Conservation (phyloP, 805 yeast genomes). For the Yamadazyma takamatsuzukensis region DNA sequence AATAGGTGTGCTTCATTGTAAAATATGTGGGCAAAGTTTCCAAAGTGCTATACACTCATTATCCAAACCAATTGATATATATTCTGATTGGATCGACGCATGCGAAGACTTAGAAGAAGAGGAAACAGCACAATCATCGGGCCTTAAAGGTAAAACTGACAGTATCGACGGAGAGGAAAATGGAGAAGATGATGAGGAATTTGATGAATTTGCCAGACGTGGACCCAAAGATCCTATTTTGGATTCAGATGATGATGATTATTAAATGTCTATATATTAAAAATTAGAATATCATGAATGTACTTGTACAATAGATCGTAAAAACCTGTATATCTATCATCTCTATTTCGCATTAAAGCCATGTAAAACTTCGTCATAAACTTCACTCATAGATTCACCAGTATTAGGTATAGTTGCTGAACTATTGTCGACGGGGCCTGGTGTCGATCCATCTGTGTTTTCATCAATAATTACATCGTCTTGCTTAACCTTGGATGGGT, state of each 20-base stretch:
- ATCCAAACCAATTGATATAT: conserved; percentile 90
- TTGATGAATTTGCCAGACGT: conserved; percentile 17
- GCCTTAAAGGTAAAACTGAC: conserved; percentile 16
- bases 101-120: conserved; percentile 78
- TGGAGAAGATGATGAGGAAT: conserved; percentile 28
- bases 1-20: conserved; percentile 82
- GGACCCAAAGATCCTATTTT: conserved; percentile 12
- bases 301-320: too few relatives aligned
- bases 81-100: conserved; percentile 98
- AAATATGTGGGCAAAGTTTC: conserved; percentile 91
- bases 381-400: conserved; percentile 14
- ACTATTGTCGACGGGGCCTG: conserved; percentile 5
- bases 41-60: conserved; percentile 82
- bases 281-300: not conserved
- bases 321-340: too few relatives aligned
- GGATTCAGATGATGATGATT: conserved; percentile 30
- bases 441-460: conserved; percentile 2
- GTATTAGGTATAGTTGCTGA: not conserved
- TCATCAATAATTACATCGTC: not conserved
- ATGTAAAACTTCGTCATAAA: conserved; percentile 21
- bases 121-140: too few relatives aligned
- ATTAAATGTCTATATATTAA: not conserved
- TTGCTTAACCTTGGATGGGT: too few relatives aligned
- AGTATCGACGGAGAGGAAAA: conserved; percentile 13
- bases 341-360: conserved; percentile 9